phyloP scores from a whole-genome alignment of 768 basidiomycete genomes.

The Tylopilus balloui region DNA sequence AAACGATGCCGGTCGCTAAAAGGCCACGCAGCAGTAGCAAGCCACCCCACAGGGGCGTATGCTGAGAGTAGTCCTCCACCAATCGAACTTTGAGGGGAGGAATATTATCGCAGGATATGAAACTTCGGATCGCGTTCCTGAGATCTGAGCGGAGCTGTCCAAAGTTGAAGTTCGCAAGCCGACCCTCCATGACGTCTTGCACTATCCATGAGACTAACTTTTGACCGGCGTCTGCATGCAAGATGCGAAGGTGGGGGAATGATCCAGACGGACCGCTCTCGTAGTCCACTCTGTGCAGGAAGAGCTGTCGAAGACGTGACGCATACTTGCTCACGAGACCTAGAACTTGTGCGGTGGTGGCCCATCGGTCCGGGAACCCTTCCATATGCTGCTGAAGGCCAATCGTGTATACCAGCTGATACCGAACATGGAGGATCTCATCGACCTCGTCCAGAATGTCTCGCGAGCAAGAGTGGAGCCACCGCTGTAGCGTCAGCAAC shows the following conservation, averaged over 20 bases:
- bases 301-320: neutral
- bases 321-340: slow-evolving; percentile 16
- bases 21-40: slow-evolving; percentile 35
- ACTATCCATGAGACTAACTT: slow-evolving; percentile 12
- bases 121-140: slow-evolving; percentile 10
- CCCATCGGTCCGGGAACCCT: neutral
- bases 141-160: slow-evolving; percentile 1
- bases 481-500: slow-evolving; percentile 26
- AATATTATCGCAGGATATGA: slow-evolving; percentile 18
- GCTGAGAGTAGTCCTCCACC: slow-evolving; percentile 4
- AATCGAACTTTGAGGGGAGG: neutral
- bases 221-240: slow-evolving; percentile 11
- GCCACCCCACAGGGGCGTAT: slow-evolving; percentile 12
- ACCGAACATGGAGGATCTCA: slow-evolving; percentile 9
- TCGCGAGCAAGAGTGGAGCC: slow-evolving; percentile 19
- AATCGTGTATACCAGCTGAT: neutral
- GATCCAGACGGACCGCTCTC: slow-evolving; percentile 6
- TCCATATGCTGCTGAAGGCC: slow-evolving; percentile 27
- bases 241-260: slow-evolving; percentile 24
- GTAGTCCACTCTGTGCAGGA: slow-evolving; percentile 15
- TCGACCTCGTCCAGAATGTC: slow-evolving; percentile 31
- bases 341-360: neutral
- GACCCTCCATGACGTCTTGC: slow-evolving; percentile 8
- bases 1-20: slow-evolving; percentile 38
- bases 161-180: slow-evolving; percentile 17